Evolutionary conservation across 2,329 filamentous ascomycete genomes (phyloP).

Genomic region (Cladophialophora chaetospira): DNA sequence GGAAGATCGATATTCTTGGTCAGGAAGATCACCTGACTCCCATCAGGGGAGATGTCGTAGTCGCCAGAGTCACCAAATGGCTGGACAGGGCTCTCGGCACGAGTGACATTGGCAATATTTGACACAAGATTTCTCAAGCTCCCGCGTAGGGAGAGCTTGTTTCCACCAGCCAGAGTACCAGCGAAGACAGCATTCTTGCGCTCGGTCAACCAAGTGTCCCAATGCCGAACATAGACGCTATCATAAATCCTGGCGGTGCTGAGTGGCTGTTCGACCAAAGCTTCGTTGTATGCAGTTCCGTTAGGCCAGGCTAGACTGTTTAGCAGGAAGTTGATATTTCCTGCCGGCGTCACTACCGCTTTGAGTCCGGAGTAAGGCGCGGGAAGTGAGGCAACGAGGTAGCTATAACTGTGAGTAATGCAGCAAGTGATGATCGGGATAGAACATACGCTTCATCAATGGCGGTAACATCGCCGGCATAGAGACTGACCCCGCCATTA

Average conservation of each 20-base stretch:
- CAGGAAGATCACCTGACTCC: slow-evolving; percentile 45
- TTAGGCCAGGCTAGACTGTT: slow-evolving; percentile 66
- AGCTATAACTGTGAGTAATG: slow-evolving; percentile 33
- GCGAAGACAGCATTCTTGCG: slow-evolving; percentile 75
- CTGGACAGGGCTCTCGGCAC: slow-evolving; percentile 55
- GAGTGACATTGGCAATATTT: slow-evolving; percentile 44
- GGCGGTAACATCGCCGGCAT: slow-evolving; percentile 40
- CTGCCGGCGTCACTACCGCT: slow-evolving; percentile 38
- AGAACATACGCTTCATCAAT: slow-evolving; percentile 39
- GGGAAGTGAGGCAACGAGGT: slow-evolving; percentile 43
- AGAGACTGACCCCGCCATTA: slow-evolving; percentile 44
- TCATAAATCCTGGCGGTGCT: slow-evolving; percentile 72
- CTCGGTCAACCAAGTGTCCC: slow-evolving; percentile 73
- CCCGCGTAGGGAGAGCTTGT: slow-evolving; percentile 40
- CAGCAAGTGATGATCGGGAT: background rate
- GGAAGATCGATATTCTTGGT: slow-evolving; percentile 48
- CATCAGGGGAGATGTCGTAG: slow-evolving; percentile 64
- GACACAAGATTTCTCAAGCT: slow-evolving; percentile 53
- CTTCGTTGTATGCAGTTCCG: slow-evolving; percentile 69
- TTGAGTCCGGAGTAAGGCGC: slow-evolving; percentile 45
- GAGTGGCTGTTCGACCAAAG: slow-evolving; percentile 59
- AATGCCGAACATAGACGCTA: slow-evolving; percentile 76
- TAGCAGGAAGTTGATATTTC: slow-evolving; percentile 55
- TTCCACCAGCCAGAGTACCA: slow-evolving; percentile 55
- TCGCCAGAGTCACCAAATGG: slow-evolving; percentile 80